phyloP scores from a whole-genome alignment of 2,329 filamentous ascomycete species.

The Myrmaecium sp. region DNA sequence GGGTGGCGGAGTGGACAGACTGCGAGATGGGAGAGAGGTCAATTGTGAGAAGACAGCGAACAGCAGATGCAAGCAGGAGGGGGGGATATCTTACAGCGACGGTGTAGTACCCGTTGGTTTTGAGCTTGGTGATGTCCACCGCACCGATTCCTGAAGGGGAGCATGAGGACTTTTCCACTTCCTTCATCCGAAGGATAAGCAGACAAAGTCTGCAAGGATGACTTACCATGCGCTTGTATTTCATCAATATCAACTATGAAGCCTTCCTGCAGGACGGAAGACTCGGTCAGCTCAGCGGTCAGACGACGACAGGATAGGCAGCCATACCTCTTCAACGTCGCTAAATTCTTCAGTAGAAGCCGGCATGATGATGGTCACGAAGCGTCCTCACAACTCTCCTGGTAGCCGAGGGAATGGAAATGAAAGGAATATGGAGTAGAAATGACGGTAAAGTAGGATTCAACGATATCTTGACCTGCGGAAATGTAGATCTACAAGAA shows the following conservation, averaged over 20 bases:
- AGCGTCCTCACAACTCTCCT: no score
- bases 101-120: conserved; percentile 44
- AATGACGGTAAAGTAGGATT: no score
- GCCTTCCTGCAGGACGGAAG: conserved; percentile 26
- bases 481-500: no score
- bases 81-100: conserved; percentile 32
- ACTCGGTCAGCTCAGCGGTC: no score
- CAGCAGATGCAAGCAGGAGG: background rate
- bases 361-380: conserved; percentile 33
- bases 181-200: background rate
- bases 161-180: conserved; percentile 6
- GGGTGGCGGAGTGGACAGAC: conserved; percentile 43
- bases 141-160: conserved; percentile 39
- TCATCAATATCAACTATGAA: conserved; percentile 50
- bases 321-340: conserved; percentile 35
- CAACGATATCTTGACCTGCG: no score
- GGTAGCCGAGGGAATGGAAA: no score
- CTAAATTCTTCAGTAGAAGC: conserved; percentile 36
- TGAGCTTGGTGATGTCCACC: conserved; percentile 49
- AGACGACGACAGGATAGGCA: no score
- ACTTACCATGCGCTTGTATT: conserved; percentile 44
- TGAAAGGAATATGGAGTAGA: no score
- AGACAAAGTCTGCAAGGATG: no score
- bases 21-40: conserved; percentile 13
- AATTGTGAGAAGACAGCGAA: conserved; percentile 2